Evolutionary conservation across 805 yeast species (phyloP), one percentile per base, ranked within the genome.

Genomic region (Barnettozyma californica): DNA sequence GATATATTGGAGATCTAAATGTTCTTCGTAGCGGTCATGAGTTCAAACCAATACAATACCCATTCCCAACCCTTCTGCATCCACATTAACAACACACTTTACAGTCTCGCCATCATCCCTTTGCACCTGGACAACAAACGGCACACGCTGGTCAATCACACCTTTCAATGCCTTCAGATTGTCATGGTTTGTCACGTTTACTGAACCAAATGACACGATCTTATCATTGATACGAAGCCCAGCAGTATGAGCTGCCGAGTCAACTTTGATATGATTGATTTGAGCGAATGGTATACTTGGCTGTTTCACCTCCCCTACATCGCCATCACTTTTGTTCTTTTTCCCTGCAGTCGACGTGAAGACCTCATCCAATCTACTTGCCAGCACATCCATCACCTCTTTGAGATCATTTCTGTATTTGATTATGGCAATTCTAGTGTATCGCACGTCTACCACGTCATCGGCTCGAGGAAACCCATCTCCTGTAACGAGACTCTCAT

Each of bases 381-480:
- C 80, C 8, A 88, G 63, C 20, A 69, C 63, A 5, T 66, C 61
- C 55, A 81, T 61, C 8, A 87, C 66, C 14, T 58, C 62, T 43
- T 70, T 71, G 53, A 82, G 71, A 65, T 92, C 97, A 59, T 89
- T 91, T 49, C 83, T 71, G 36, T 85, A 68, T 45, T 85, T 70
- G 33, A 85, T 80, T 29, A 91, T 79, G 58, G 76, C 77, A 9
- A 81, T 76, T 50, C 97, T 68, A 1, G 82, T 61, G 9, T 76
- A 63, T 46, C 96, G 69, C 11, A 89, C 71, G 45, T 76, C 76
- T 2, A 89, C 79, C 5, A 92, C 85, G 58, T 92, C 95, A 60
- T 92, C 97, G 16, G 71, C 64, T 39, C 97, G 69, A 1, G 99
- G 99, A 58, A 78, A 92, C 19, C 97, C 97, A 59, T 92, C 96